Percentiles rank a stretch among this genome's conserved stretches.
Evolutionary conservation across 345 rosid species (phyloP).

Genomic region (Lagerstroemia speciosa): DNA sequence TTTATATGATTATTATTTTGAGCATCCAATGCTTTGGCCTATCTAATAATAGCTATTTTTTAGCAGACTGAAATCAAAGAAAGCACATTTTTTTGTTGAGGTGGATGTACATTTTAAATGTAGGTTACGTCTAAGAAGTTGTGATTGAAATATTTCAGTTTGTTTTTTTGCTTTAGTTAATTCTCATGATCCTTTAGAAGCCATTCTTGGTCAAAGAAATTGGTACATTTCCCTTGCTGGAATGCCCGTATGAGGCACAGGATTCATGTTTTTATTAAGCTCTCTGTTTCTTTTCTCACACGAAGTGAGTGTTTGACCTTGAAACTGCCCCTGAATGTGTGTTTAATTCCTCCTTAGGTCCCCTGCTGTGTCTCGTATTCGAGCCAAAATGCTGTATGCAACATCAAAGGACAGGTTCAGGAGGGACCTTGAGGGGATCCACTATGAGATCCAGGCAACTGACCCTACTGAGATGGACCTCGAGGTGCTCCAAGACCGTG

Average conservation of each 20-base stretch:
- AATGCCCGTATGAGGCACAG: neutral
- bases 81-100: neutral
- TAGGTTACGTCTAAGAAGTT: neutral
- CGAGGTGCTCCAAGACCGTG: too few relatives aligned
- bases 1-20: neutral
- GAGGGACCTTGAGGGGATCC: conserved; percentile 69
- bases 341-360: conserved; percentile 34
- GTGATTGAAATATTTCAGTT: neutral
- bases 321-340: neutral
- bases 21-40: neutral
- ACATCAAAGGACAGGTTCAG: conserved; percentile 61
- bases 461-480: conserved; percentile 78
- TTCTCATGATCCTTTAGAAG: neutral
- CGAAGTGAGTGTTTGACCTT: neutral
- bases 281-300: neutral
- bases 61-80: neutral
- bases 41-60: neutral
- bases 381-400: conserved; percentile 70
- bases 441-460: too few relatives aligned
- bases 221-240: too few relatives aligned
- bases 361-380: conserved; percentile 54
- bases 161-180: neutral
- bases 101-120: neutral
- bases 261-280: neutral
- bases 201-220: too few relatives aligned